Conservation (phyloP, 1,284 basidiomycete species). For the Leucoagaricus sp. region DNA sequence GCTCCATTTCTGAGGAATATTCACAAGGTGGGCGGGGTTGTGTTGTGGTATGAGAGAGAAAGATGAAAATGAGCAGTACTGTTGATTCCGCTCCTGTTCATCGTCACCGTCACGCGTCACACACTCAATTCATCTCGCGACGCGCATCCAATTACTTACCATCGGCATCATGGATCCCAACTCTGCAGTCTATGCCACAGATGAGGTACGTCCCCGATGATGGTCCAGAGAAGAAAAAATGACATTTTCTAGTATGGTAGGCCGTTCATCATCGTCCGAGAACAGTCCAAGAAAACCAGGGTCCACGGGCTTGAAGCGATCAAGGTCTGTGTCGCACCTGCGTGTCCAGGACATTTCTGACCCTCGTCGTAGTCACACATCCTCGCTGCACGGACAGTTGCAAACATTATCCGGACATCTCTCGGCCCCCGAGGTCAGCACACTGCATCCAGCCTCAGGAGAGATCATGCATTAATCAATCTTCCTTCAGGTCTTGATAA, state of each 20-base stretch:
- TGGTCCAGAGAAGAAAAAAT: conserved; percentile 12
- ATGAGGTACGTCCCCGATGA: conserved; percentile 62
- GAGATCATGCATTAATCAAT: conserved; percentile 17
- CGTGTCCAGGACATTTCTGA: conserved; percentile 18
- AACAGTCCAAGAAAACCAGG: conserved; percentile 94
- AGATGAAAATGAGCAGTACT: conserved; percentile 24
- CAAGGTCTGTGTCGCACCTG: conserved; percentile 62
- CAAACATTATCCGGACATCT: conserved; percentile 95
- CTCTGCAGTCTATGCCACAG: conserved; percentile 84
- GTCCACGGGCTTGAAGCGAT: conserved; percentile 95
- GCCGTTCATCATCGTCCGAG: conserved; percentile 96
- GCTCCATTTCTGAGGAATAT: conserved; percentile 56
- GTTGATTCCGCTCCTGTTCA: conserved; percentile 23
- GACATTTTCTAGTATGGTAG: conserved; percentile 79
- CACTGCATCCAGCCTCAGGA: conserved; percentile 5
- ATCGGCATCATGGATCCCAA: conserved; percentile 41
- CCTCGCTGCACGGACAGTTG: conserved; percentile 89
- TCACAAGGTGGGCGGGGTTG: not conserved
- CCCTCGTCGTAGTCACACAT: conserved; percentile 78
- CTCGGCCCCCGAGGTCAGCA: conserved; percentile 86
- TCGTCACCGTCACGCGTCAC: conserved; percentile 34
- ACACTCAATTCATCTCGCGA: conserved; percentile 28
- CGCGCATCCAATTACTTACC: conserved; percentile 22
- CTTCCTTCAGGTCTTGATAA: conserved; percentile 85
- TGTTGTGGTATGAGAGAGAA: conserved; percentile 21